Evolutionary conservation across 2,329 filamentous ascomycete species (phyloP), one percentile per base, ranked within the genome.

Genomic region (Triangularia verruculosa): DNA sequence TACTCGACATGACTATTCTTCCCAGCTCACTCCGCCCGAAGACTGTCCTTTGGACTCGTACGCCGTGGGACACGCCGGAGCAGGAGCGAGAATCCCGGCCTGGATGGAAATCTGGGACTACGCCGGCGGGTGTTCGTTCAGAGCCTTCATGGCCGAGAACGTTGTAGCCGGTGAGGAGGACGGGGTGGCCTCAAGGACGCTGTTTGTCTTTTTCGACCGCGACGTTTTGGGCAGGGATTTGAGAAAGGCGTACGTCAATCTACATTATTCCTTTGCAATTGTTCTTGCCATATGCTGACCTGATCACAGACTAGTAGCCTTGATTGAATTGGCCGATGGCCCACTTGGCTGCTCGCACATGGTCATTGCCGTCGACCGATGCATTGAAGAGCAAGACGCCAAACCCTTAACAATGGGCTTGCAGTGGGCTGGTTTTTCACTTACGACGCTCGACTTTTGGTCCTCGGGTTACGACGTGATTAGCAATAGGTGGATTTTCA

Each of bases 341-440:
- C 86, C 91, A 63, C 85, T 97, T 74, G 86, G 82, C 71, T 96
- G 93, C 78, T 83, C 86, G 61, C 86, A 90, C 73, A 85, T 97
- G 66, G 86, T 96, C 67, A 86, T 93, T 71, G 93, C 91, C 77
- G 83, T 96, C 67, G 92, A 94, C 75, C 90, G 92, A 67, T 80
- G 81, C 54, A 86, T 89, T 67, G 82, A 86, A 43, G 77, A 82
- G 25, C 79, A 83, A 64, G 86, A 91, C 66, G 80, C 85, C 63
- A 86, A 89, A 70, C 82, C 87, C 64, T 81, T 94, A 70, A 86
- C 90, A 72, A 92, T 90, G 76, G 93, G 92, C 72, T 84, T 97
- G 59, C 91, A 93, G 75, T 97, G 93, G 93, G 93, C 96, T 68
- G 93, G 93, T 61, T 97, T 97, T 74, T 90, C 91, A 73, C 84